Conservation (phyloP, 768 basidiomycete species). For the Gymnopilus dilepis region DNA sequence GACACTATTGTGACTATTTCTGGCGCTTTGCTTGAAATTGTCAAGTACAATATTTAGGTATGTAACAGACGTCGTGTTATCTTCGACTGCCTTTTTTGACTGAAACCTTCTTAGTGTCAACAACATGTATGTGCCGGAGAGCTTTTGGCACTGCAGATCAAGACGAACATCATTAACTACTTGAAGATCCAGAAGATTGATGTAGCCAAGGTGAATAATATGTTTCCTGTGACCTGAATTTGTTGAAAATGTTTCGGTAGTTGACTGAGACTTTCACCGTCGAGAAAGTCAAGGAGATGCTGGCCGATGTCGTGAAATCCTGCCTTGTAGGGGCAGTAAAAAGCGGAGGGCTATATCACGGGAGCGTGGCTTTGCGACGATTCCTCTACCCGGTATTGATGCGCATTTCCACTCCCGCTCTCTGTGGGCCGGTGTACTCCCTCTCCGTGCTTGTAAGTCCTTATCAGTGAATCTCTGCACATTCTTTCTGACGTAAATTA, state of each 20-base stretch:
- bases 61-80: constrained; percentile 21
- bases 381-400: constrained; percentile 94
- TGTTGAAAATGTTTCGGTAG: constrained; percentile 42
- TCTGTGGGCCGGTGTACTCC: constrained; percentile 97
- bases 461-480: constrained; percentile 8
- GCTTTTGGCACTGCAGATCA: constrained; percentile 86
- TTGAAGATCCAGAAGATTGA: constrained; percentile 97
- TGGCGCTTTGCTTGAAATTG: constrained; percentile 90
- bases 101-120: constrained; percentile 69
- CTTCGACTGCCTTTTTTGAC: constrained; percentile 4
- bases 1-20: constrained; percentile 83
- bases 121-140: constrained; percentile 99
- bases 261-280: constrained; percentile 86
- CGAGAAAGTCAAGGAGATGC: constrained; percentile 96
- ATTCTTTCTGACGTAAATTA: not conserved
- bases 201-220: constrained; percentile 69
- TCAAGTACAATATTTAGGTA: constrained; percentile 95
- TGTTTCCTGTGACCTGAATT: constrained; percentile 54
- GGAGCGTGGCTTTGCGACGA: constrained; percentile 96
- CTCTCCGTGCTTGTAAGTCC: constrained; percentile 90
- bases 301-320: constrained; percentile 87
- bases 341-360: constrained; percentile 89
- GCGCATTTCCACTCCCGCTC: constrained; percentile 99
- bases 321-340: constrained; percentile 81
- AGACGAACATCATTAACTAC: constrained; percentile 97